A percentile compares a stretch with the other conserved stretches of the same genome.
Evolutionary conservation across 2,329 filamentous ascomycete species (phyloP).

Genomic region (Cryphonectria carpinicola): DNA sequence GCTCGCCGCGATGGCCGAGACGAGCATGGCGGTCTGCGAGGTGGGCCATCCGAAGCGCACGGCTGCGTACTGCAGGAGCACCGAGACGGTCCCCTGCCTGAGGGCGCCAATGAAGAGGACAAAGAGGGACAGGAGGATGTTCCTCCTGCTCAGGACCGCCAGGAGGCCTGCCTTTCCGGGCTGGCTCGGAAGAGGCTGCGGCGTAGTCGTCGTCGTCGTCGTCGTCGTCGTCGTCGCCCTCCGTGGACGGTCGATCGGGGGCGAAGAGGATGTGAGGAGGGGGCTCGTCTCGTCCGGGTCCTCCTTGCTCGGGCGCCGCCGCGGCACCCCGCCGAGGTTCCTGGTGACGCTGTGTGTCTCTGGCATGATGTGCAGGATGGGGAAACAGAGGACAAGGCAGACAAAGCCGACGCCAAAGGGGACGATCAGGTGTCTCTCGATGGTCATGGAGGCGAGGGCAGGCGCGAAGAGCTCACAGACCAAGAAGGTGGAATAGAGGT

Average conservation of each 20-base stretch:
- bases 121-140: constrained; percentile 25
- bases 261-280: constrained; percentile 1
- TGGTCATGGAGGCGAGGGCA: constrained; percentile 23
- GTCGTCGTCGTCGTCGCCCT: background rate
- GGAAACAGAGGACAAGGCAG: constrained; percentile 21
- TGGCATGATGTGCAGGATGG: constrained; percentile 22
- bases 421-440: constrained; percentile 23
- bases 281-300: constrained; percentile 23
- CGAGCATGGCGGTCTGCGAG: constrained; percentile 27
- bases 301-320: constrained; percentile 21
- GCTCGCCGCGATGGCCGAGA: constrained; percentile 27
- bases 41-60: constrained; percentile 28
- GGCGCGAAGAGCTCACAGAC: constrained; percentile 29
- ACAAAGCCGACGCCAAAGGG: constrained; percentile 25
- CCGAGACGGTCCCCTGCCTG: constrained; percentile 25
- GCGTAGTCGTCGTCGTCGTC: too few relatives aligned
- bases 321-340: background rate
- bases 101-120: constrained; percentile 28
- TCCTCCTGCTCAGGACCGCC: constrained; percentile 18
- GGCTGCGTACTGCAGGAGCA: constrained; percentile 27
- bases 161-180: constrained; percentile 5
- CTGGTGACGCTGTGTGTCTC: constrained; percentile 21
- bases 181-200: background rate
- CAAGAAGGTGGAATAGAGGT: constrained; percentile 29
- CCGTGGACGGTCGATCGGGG: background rate